These are phyloP conservation scores for Globisporangium barbulae DNA, from an alignment of 352 stramenopile genomes.

Conservation along the genomic window DNA sequence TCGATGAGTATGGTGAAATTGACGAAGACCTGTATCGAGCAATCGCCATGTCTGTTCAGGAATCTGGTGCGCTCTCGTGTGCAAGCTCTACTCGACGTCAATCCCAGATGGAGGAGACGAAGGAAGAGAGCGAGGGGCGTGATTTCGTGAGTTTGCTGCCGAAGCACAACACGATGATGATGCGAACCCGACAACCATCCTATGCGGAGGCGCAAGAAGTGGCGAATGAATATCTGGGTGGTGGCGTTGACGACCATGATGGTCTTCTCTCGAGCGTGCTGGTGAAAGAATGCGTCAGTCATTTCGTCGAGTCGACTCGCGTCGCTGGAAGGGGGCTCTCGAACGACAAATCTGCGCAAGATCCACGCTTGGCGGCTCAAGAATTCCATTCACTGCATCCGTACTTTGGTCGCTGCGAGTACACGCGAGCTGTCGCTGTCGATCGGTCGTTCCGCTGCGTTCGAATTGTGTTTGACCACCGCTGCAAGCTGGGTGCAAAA, in stretches of 20 bases:
- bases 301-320: conserved; percentile 80
- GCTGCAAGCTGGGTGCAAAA: conserved; percentile 68
- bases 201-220: conserved; percentile 64
- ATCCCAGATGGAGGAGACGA: conserved; percentile 29
- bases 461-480: conserved; percentile 79
- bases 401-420: conserved; percentile 83
- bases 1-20: conserved; percentile 8
- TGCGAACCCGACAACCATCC: conserved; percentile 41
- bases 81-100: not conserved
- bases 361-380: conserved; percentile 19
- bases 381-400: conserved; percentile 85
- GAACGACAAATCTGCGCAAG: not conserved
- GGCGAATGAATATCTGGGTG: conserved; percentile 46
- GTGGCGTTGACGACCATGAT: conserved; percentile 53
- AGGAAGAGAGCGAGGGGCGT: conserved; percentile 24
- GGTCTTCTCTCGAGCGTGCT: conserved; percentile 66
- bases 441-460: conserved; percentile 53
- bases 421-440: conserved; percentile 54
- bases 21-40: conserved; percentile 17
- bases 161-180: not conserved
- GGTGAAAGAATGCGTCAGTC: conserved; percentile 81
- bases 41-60: conserved; percentile 18
- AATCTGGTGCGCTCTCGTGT: not conserved
- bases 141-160: conserved; percentile 9
- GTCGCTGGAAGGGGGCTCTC: conserved; percentile 53